Evolutionary conservation across 78 protist species (phyloP).

Genomic region (Dictyostelium intermedium): DNA sequence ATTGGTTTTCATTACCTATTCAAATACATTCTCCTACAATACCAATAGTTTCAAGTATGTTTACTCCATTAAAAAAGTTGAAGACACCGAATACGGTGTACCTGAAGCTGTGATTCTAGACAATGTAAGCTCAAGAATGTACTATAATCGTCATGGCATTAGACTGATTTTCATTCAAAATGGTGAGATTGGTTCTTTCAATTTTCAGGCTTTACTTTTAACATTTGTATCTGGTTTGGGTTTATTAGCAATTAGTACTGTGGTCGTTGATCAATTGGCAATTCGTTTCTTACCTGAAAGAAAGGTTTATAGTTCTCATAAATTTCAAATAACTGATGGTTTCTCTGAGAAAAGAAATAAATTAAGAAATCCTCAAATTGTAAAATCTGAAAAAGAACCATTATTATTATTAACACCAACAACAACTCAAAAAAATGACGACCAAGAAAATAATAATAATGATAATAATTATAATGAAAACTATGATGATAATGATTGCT

Average conservation of each 20-base stretch:
- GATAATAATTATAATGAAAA: not conserved
- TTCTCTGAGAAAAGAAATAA: not conserved
- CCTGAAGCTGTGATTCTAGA: slow-evolving; percentile 4
- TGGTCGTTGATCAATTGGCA: slow-evolving; percentile 20
- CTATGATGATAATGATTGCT: not conserved
- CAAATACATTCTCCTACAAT: slow-evolving; percentile 38
- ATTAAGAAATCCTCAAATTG: not conserved
- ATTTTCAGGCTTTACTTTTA: slow-evolving; percentile 43
- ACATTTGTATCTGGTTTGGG: slow-evolving; percentile 40
- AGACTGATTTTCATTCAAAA: slow-evolving; percentile 66
- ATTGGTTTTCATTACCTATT: slow-evolving; percentile 42
- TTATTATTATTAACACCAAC: not conserved
- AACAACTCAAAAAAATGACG: not conserved
- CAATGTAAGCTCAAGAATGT: not conserved
- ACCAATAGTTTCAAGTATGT: slow-evolving; percentile 27
- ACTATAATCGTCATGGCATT: slow-evolving; percentile 64
- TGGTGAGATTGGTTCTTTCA: slow-evolving; percentile 53
- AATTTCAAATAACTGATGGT: slow-evolving; percentile 23
- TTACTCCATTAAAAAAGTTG: not conserved
- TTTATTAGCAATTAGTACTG: slow-evolving; percentile 27
- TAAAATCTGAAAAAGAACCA: not conserved
- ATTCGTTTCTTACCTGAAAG: slow-evolving; percentile 27
- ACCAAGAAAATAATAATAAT: not conserved
- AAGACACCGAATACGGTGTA: slow-evolving; percentile 20
- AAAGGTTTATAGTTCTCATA: not conserved